Conservation (phyloP, 108 stramenopile genomes). For the Skeletonema menzelii region DNA sequence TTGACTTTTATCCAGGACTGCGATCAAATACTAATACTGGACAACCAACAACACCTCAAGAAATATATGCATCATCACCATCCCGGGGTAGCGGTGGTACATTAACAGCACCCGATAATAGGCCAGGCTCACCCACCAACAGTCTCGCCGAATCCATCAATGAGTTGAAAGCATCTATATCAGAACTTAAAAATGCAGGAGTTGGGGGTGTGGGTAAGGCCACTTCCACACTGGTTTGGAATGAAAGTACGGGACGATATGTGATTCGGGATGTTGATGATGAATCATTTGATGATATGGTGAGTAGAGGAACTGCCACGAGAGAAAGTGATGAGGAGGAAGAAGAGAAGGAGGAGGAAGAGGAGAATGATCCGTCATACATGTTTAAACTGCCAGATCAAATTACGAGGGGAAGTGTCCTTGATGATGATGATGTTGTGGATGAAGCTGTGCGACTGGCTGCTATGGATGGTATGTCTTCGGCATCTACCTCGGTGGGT, state of each 20-base stretch:
- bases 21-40: background rate
- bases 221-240: constrained; percentile 38
- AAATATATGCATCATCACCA: background rate
- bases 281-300: constrained; percentile 25
- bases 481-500: constrained; percentile 19
- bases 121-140: background rate
- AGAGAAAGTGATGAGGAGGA: background rate
- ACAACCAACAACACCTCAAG: background rate
- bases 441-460: constrained; percentile 34
- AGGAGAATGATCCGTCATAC: background rate
- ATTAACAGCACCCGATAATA: background rate
- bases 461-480: constrained; percentile 33
- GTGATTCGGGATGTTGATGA: constrained; percentile 41
- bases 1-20: background rate
- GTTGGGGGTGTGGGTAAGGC: constrained; percentile 30
- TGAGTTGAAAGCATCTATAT: constrained; percentile 38
- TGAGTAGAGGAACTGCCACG: background rate
- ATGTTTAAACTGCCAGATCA: constrained; percentile 9
- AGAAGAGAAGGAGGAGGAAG: background rate
- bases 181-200: constrained; percentile 34
- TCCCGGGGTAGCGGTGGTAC: background rate
- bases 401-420: constrained; percentile 8
- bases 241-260: constrained; percentile 32
- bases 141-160: constrained; percentile 6
- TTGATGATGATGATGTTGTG: constrained; percentile 41